Percentiles rank a stretch among this genome's conserved stretches.
These are phyloP conservation scores for Botryobasidium botryosum DNA, from an alignment of 768 basidiomycete species.

Conservation along the genomic window DNA sequence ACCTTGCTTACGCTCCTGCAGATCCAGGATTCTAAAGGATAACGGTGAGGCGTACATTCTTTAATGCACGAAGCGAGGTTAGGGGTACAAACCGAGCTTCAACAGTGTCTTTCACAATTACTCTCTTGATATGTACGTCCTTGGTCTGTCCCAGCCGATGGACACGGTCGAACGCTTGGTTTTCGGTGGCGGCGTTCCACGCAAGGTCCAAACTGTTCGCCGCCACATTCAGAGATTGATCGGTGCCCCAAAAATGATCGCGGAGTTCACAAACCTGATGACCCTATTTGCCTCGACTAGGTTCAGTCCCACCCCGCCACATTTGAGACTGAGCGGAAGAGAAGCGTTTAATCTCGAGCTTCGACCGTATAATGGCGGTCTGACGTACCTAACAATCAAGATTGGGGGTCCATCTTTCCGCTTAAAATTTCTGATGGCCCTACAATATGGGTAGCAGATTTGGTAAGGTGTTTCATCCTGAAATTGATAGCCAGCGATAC, in stretches of 20 bases:
- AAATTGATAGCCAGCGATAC: not conserved
- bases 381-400: no score
- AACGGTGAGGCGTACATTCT: not conserved
- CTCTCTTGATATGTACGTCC: slow-evolving; percentile 21
- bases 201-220: not conserved
- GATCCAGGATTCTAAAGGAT: slow-evolving; percentile 2
- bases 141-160: slow-evolving; percentile 41
- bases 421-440: slow-evolving; percentile 36
- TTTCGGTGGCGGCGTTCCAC: slow-evolving; percentile 6
- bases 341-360: not conserved
- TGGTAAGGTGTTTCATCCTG: not conserved
- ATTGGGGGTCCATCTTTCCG: slow-evolving; percentile 38
- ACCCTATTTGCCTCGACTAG: slow-evolving; percentile 9
- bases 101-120: slow-evolving; percentile 8
- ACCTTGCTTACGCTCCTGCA: slow-evolving; percentile 11
- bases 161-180: slow-evolving; percentile 42
- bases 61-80: no score
- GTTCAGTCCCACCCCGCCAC: slow-evolving; percentile 43
- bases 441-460: not conserved
- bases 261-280: not conserved
- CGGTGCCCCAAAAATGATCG: not conserved
- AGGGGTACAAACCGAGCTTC: slow-evolving; percentile 8
- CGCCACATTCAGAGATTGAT: not conserved
- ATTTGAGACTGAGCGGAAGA: slow-evolving; percentile 27
- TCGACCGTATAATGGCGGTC: slow-evolving; percentile 18